Evolutionary conservation across 768 basidiomycete species (phyloP), one percentile per base, ranked within the genome.

Genomic region (Baorangia bicolor): DNA sequence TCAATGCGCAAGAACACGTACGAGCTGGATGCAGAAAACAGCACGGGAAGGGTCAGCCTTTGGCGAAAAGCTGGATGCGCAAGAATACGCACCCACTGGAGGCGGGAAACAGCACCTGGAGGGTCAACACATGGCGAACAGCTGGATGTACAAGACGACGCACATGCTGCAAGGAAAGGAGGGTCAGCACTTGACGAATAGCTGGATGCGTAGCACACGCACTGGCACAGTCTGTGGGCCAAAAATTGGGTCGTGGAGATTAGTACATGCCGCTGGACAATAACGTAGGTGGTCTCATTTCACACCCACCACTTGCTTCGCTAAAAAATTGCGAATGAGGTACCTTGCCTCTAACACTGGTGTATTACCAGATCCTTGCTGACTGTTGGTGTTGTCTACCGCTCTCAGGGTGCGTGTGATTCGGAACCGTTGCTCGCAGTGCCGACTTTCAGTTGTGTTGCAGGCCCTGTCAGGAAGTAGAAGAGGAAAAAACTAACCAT

Each of bases 271-370:
- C 27, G 14, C 43, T 20, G 20, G 3, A n/a, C 30, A 28, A 2
- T 4, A 20, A 6, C 7, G 5, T 27, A 11, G 9, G 10, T 18
- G 11, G 28, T 14, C 44, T 14, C 13, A 25, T 6, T 34, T 23
- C 8, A 11, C 3, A 54, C 52, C 11, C 7, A 55, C 52, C 30
- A 57, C 39, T 27, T 40, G 30, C 28, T 46, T 56, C n/a, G 21
- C 44, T 3, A 57, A 1, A 21, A 59, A 48, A 11, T 51, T 51
- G 1, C 45, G 49, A 51, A 59, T 39, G 13, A 59, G 58, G 23
- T 38, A 7, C 7, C 23, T 43, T 30, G 35, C 30, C 20, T 58
- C 44, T n/a, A 10, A n/a, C 0, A 2, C 3, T 0, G 7, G 21
- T 11, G 20, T 20, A 4, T 14, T 9, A 16, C 6, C 28, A 16